These are phyloP conservation scores for Aspergillus heteromorphus DNA, from an alignment of 495 filamentous ascomycete genomes.

Conservation along the genomic window DNA sequence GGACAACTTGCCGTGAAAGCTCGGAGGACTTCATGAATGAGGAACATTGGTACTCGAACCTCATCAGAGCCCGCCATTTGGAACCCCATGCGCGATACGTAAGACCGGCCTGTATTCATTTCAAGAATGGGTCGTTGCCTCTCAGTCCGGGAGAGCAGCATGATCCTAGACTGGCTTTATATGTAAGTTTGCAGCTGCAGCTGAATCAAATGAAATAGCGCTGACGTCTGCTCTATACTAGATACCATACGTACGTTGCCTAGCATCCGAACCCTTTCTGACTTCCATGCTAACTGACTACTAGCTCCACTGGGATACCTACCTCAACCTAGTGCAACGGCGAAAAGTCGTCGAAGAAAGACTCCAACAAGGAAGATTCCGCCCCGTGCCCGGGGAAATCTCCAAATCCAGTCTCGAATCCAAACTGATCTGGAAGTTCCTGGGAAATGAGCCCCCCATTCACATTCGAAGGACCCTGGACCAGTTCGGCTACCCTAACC, in stretches of 20 bases:
- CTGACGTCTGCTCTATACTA: conserved; percentile 5
- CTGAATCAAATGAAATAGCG: too few relatives aligned
- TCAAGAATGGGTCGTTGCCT: conserved; percentile 26
- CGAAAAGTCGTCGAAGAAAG: conserved; percentile 53
- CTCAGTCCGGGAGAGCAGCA: conserved; percentile 13
- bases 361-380: conserved; percentile 50
- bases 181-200: conserved; percentile 27
- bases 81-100: conserved; percentile 44
- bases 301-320: conserved; percentile 65
- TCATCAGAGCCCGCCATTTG: conserved; percentile 44
- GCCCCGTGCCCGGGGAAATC: conserved; percentile 51
- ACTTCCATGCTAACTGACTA: neutral
- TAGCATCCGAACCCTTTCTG: conserved; percentile 16
- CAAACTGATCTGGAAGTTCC: conserved; percentile 59
- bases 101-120: conserved; percentile 32
- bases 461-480: conserved; percentile 62
- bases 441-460: conserved; percentile 58
- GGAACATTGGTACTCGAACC: conserved; percentile 39
- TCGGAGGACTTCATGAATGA: conserved; percentile 46
- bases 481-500: conserved; percentile 60
- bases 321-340: conserved; percentile 52
- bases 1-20: conserved; percentile 20
- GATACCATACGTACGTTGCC: conserved; percentile 24
- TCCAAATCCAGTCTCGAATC: conserved; percentile 51
- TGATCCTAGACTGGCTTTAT: conserved; percentile 35